Evolutionary conservation across 164 flowering plant genomes (phyloP).

Genomic region (Platanus orientalis): DNA sequence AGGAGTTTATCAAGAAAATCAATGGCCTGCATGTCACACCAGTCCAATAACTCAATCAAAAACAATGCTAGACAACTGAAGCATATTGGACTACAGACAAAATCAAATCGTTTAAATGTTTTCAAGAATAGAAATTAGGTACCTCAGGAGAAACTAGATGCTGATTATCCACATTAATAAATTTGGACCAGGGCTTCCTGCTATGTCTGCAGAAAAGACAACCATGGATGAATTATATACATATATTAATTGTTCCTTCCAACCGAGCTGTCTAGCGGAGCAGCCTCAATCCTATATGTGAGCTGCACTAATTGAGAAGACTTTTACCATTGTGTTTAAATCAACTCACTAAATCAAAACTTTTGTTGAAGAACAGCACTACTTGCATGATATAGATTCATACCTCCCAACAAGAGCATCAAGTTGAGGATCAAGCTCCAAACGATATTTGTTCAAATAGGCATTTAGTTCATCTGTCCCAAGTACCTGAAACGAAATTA

Average conservation of each 20-base stretch:
- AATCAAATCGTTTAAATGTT: background rate
- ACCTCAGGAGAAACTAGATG: conserved; percentile 83
- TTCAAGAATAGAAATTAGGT: background rate
- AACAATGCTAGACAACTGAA: background rate
- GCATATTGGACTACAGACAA: background rate
- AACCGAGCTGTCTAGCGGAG: no score
- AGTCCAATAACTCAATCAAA: background rate
- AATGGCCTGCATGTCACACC: conserved; percentile 52
- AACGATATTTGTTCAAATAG: conserved; percentile 66
- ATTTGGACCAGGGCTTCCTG: conserved; percentile 82
- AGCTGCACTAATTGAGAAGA: no score
- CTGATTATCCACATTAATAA: conserved; percentile 75
- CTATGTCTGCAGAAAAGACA: conserved; percentile 58
- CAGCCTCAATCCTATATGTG: no score
- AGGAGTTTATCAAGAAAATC: conserved; percentile 93
- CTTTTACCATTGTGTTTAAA: no score
- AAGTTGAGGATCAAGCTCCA: conserved; percentile 92
- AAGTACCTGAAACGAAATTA: conserved; percentile 55
- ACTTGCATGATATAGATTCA: background rate
- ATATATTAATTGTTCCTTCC: no score
- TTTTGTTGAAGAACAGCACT: no score
- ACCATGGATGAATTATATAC: background rate
- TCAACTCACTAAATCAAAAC: no score
- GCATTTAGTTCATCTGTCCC: conserved; percentile 92
- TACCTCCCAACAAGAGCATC: conserved; percentile 76